phyloP scores from a whole-genome alignment of 2,329 filamentous ascomycete genomes.

The Calonectria hawksworthii region DNA sequence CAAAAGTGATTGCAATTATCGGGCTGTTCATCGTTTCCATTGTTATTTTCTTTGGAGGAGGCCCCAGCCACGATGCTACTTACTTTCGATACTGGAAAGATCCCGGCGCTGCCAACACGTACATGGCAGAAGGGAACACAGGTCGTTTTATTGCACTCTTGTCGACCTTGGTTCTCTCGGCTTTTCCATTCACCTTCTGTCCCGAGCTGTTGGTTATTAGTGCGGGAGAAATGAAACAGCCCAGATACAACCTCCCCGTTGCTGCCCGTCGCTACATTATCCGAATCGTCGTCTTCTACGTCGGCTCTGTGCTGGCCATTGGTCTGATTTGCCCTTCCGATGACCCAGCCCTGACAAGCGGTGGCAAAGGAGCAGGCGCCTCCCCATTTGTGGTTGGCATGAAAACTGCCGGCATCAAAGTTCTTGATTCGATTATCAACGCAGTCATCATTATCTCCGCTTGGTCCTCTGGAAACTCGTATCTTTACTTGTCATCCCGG shows the following conservation, averaged over 20 bases:
- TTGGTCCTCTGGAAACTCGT: slow-evolving; percentile 68
- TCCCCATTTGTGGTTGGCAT: slow-evolving; percentile 70
- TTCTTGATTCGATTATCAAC: slow-evolving; percentile 63
- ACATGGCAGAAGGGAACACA: slow-evolving; percentile 70
- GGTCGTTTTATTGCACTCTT: slow-evolving; percentile 66
- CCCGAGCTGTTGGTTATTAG: slow-evolving; percentile 74
- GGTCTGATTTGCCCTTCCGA: slow-evolving; percentile 59
- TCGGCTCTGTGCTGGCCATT: slow-evolving; percentile 75
- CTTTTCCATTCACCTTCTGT: slow-evolving; percentile 74
- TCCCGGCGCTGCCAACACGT: slow-evolving; percentile 76
- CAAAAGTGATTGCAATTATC: slow-evolving; percentile 4
- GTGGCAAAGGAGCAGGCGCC: not conserved
- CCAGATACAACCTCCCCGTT: slow-evolving; percentile 73
- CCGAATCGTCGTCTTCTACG: slow-evolving; percentile 78
- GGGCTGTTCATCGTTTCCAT: slow-evolving; percentile 1
- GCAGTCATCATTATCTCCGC: slow-evolving; percentile 68
- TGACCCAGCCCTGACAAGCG: not conserved
- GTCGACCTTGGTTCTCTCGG: slow-evolving; percentile 65
- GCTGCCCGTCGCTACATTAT: slow-evolving; percentile 82
- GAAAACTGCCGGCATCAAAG: slow-evolving; percentile 55
- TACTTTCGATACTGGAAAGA: slow-evolving; percentile 74
- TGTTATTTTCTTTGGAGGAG: slow-evolving; percentile 65
- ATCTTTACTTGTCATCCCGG: slow-evolving; percentile 59
- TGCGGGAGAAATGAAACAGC: slow-evolving; percentile 76
- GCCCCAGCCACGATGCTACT: slow-evolving; percentile 75